Percentiles rank a stretch among this genome's conserved stretches.
Conservation (phyloP, 169 alveolate species). For the Plasmodium inui region DNA sequence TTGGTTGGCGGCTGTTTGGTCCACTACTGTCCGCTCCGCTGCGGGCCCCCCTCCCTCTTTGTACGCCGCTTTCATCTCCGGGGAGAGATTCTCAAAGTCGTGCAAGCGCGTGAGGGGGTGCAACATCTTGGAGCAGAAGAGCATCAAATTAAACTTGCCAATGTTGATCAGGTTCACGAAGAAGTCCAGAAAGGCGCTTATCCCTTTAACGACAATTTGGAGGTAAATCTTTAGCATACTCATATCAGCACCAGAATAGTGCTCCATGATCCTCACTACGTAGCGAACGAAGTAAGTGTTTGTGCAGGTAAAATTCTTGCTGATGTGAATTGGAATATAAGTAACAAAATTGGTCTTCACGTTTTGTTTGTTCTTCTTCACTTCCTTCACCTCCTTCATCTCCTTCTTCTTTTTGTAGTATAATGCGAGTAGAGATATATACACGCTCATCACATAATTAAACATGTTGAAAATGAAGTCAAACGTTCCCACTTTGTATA, state of each 20-base stretch:
- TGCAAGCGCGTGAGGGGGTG: constrained; percentile 64
- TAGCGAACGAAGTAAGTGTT: constrained; percentile 71
- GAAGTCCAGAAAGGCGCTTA: constrained; percentile 59
- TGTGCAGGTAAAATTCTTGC: constrained; percentile 74
- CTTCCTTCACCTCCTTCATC: constrained; percentile 31
- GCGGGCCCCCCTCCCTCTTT: neutral
- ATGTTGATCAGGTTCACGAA: constrained; percentile 41
- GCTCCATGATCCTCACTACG: constrained; percentile 41
- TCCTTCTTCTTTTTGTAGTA: constrained; percentile 59
- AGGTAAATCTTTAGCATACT: constrained; percentile 26
- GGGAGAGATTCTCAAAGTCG: constrained; percentile 3
- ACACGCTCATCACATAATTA: constrained; percentile 75
- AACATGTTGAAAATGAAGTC: constrained; percentile 75
- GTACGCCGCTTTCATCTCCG: neutral
- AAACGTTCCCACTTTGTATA: constrained; percentile 75
- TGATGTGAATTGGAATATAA: constrained; percentile 72
- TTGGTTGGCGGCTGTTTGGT: no score
- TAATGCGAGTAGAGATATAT: constrained; percentile 49
- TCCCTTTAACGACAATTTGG: constrained; percentile 51
- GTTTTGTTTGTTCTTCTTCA: constrained; percentile 31
- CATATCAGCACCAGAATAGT: constrained; percentile 20
- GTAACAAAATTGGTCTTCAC: neutral
- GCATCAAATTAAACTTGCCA: constrained; percentile 48
- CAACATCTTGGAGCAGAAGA: constrained; percentile 54
- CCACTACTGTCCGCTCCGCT: neutral